phyloP scores from a whole-genome alignment of 331 rosid species.

The Rhamnella rubrinervis region DNA sequence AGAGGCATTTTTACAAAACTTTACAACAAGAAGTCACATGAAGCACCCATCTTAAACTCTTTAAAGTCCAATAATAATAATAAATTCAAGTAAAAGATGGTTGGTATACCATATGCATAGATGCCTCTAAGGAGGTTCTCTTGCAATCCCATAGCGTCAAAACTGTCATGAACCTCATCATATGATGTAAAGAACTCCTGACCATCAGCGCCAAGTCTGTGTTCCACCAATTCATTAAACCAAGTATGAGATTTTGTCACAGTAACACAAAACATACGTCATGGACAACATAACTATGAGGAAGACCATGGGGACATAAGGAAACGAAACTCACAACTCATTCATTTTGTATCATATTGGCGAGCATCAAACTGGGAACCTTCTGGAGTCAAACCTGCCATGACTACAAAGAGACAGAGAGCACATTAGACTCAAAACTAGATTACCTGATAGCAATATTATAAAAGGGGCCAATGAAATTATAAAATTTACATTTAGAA shows the following conservation, averaged over 20 bases:
- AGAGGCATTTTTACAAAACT: background rate
- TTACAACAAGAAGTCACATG: background rate
- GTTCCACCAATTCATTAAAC: slow-evolving; percentile 29
- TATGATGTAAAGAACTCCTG: slow-evolving; percentile 69
- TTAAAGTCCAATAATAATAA: background rate
- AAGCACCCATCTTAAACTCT: background rate
- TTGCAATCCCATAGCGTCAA: slow-evolving; percentile 72
- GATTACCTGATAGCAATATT: background rate
- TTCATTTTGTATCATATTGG: slow-evolving; percentile 64
- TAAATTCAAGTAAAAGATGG: background rate
- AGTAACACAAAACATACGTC: background rate
- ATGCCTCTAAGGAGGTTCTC: slow-evolving; percentile 81
- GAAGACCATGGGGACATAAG: background rate
- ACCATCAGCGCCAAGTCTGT: slow-evolving; percentile 61
- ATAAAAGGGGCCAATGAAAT: background rate
- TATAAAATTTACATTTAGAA: background rate
- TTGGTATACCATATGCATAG: slow-evolving; percentile 64
- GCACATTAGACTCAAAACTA: background rate
- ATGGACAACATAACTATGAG: background rate
- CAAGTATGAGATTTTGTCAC: slow-evolving; percentile 11
- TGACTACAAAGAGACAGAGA: slow-evolving; percentile 32
- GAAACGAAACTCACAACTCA: slow-evolving; percentile 50
- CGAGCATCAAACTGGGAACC: slow-evolving; percentile 69
- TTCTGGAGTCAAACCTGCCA: slow-evolving; percentile 61
- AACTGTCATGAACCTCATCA: slow-evolving; percentile 69